Base-by-base conservation (phyloP, 1,284 basidiomycete species). In the Apiotrichum akiyoshidainum region DNA sequence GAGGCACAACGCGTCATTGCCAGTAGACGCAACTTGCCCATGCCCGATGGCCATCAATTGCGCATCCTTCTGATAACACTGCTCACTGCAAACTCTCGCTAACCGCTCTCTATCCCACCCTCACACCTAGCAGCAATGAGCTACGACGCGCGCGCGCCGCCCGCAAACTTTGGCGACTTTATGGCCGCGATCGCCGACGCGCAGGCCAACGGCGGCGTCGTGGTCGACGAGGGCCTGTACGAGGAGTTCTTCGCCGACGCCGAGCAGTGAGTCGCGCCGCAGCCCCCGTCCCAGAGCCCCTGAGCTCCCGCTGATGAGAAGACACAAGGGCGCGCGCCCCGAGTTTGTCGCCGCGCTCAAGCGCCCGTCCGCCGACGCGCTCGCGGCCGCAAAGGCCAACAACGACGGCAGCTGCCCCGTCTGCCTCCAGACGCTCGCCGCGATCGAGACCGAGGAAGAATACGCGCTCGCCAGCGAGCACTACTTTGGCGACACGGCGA, bases 391-490 rank as follows among this genome's bases (percentile, higher is more conserved):
- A 17, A 47, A 33, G 17, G 12, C 47, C 19, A 13, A 12, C 12
- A 54, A 49, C 47, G 54, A 47, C 17, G 16, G 26, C 26, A 31
- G 37, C 8, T 66, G 65, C 44, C 65, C 65, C 37, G 60, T 66
- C 16, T 66, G 65, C 52, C 57, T 66, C 35, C 58, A 64, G 52
- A 33, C 39, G 4, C 58, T 61, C 8, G 62, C 44, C 10, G 31
- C 59, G 3, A 60, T 66, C 50, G 52, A 54, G 50, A 66, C 65
- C 9, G 65, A 66, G 55, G 59, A 66, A 34, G 65, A 66, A 55
- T 67, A 66, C 44, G 65, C 65, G 17, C 65, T 61, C 21, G 62
- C 65, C 34, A 54, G 54, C 16, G 65, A 66, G 40, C 31, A 31
- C 13, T 64, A 46, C 46, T 64, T 64, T 41, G 57, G 55, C 22